phyloP scores from a whole-genome alignment of 208 protist genomes.

The Acanthamoeba triangularis region DNA sequence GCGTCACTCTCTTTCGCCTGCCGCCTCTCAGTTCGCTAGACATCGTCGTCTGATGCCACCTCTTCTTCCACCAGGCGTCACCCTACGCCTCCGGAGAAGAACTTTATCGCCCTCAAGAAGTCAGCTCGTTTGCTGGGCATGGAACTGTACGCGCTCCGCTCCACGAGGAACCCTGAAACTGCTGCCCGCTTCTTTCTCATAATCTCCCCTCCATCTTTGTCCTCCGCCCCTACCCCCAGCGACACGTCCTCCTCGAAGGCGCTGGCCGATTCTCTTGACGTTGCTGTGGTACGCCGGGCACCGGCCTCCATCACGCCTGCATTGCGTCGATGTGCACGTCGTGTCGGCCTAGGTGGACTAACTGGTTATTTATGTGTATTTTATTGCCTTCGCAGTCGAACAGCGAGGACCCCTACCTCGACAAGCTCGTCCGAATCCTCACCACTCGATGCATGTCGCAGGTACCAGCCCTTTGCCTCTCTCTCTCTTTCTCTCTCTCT shows the following conservation, averaged over 20 bases:
- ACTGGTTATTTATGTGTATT: not conserved
- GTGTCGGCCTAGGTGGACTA: not conserved
- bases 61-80: slow-evolving; percentile 79
- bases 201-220: too few species aligned
- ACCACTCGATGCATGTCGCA: slow-evolving; percentile 93
- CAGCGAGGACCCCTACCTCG: slow-evolving; percentile 88
- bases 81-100: slow-evolving; percentile 78
- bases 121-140: not conserved
- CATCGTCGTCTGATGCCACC: not conserved
- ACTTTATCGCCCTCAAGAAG: slow-evolving; percentile 77
- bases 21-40: not conserved
- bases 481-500: not conserved
- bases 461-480: not conserved
- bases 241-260: slow-evolving; percentile 79
- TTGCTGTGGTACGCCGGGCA: not conserved
- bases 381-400: not conserved
- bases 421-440: slow-evolving; percentile 92
- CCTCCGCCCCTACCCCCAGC: not conserved
- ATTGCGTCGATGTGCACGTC: too few species aligned
- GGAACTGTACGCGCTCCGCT: not conserved
- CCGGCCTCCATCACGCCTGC: not conserved
- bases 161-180: too few species aligned
- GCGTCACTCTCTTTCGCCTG: not conserved
- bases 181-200: not conserved
- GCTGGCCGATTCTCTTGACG: slow-evolving; percentile 89